phyloP scores from a whole-genome alignment of 1,284 basidiomycete genomes.

The Microbotryum silenes-acaulis region DNA sequence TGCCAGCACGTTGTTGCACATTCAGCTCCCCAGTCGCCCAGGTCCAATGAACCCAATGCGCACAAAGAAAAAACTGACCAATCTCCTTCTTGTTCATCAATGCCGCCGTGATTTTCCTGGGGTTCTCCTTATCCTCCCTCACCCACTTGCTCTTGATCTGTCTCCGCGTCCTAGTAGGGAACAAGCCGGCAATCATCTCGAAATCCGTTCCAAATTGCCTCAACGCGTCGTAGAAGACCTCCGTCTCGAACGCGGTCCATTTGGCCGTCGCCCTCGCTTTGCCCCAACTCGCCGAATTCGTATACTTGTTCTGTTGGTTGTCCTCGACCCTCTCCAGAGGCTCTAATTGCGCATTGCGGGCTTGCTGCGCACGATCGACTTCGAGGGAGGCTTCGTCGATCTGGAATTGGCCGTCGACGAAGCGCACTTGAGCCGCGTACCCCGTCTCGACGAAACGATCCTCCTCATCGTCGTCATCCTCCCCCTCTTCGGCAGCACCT shows the following conservation, averaged over 20 bases:
- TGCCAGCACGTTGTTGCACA: background rate
- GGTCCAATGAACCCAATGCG: too few species aligned
- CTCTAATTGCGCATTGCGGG: slow-evolving; percentile 48
- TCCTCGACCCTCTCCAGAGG: slow-evolving; percentile 73
- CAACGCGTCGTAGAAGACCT: slow-evolving; percentile 72
- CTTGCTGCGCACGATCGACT: slow-evolving; percentile 51
- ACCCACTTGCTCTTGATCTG: slow-evolving; percentile 88
- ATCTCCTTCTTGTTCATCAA: slow-evolving; percentile 31
- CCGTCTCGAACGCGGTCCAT: slow-evolving; percentile 79
- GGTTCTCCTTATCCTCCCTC: slow-evolving; percentile 70
- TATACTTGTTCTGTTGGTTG: slow-evolving; percentile 69
- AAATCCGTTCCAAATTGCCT: slow-evolving; percentile 86
- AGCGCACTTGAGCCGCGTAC: slow-evolving; percentile 70
- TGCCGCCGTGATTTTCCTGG: slow-evolving; percentile 40
- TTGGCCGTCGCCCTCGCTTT: slow-evolving; percentile 66
- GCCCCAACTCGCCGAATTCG: slow-evolving; percentile 73
- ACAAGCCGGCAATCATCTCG: slow-evolving; percentile 74
- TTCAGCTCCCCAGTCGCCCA: too few species aligned
- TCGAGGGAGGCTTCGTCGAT: slow-evolving; percentile 70
- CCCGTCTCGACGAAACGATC: slow-evolving; percentile 52
- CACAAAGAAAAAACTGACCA: slow-evolving; percentile 12
- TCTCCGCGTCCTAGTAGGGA: slow-evolving; percentile 75
- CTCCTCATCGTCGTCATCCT: slow-evolving; percentile 51
- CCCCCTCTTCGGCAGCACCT: background rate
- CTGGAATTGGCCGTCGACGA: slow-evolving; percentile 69